These are phyloP conservation scores for Calocybe indica DNA, from an alignment of 768 basidiomycete species.

Conservation along the genomic window DNA sequence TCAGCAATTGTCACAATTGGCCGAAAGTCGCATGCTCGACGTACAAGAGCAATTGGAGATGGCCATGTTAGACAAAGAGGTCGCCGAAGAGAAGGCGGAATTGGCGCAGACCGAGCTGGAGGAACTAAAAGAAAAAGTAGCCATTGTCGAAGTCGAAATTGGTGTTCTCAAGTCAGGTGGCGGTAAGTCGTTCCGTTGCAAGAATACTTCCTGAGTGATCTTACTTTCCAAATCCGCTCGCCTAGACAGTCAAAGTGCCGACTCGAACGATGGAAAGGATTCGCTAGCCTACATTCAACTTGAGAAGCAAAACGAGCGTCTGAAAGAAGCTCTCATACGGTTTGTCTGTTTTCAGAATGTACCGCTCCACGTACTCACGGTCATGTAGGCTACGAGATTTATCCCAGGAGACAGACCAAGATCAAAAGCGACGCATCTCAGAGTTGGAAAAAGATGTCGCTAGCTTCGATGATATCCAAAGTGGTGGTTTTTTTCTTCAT, in stretches of 20 bases:
- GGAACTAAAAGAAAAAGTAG: conserved; percentile 71
- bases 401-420: conserved; percentile 81
- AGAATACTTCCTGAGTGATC: neutral
- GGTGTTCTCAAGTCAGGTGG: conserved; percentile 65
- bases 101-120: conserved; percentile 72
- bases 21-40: conserved; percentile 70
- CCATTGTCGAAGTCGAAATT: conserved; percentile 78
- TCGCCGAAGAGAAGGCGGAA: conserved; percentile 92
- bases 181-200: conserved; percentile 12
- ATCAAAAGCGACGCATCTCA: conserved; percentile 69
- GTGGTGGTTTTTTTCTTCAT: conserved; percentile 31
- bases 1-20: conserved; percentile 65
- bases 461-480: conserved; percentile 72
- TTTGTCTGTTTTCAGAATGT: conserved; percentile 17
- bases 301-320: conserved; percentile 92
- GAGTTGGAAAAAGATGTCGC: conserved; percentile 90
- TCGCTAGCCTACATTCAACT: conserved; percentile 77
- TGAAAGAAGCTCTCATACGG: conserved; percentile 92
- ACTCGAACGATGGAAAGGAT: conserved; percentile 32
- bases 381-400: conserved; percentile 73
- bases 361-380: neutral
- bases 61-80: conserved; percentile 91
- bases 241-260: conserved; percentile 4
- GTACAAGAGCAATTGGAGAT: conserved; percentile 90
- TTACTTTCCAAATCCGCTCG: neutral